Conservation (phyloP, 2,329 filamentous ascomycete species). For the Botrytis porri region DNA sequence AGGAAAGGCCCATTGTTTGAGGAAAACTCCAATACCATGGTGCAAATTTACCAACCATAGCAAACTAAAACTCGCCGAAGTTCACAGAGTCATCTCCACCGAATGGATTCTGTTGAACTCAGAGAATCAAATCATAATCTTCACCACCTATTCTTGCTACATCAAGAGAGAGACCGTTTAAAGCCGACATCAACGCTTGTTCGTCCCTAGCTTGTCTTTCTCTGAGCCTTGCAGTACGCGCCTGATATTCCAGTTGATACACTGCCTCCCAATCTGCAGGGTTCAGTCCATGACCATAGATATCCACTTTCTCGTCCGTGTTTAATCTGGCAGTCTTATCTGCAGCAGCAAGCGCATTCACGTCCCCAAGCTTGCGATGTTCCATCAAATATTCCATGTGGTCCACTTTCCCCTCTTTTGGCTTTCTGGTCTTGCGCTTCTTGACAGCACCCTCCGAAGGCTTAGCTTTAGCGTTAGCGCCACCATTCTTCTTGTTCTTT, state of each 20-base stretch:
- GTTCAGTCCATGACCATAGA: not conserved
- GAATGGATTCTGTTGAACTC: not conserved
- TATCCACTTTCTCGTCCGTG: not conserved
- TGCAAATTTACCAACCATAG: not conserved
- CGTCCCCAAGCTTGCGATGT: not conserved
- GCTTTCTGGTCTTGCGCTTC: not conserved
- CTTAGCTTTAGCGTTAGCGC: not conserved
- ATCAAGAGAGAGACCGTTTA: not conserved
- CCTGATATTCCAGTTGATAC: not conserved
- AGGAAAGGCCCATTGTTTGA: not conserved
- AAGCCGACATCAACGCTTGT: not conserved
- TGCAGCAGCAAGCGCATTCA: not conserved
- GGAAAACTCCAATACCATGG: not conserved
- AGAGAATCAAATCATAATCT: not conserved
- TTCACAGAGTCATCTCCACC: accelerated
- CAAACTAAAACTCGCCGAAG: accelerated
- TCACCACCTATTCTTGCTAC: not conserved
- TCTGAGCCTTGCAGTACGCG: not conserved
- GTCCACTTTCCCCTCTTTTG: not conserved
- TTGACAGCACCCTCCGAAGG: not conserved
- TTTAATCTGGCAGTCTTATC: not conserved
- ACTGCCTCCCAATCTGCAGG: not conserved
- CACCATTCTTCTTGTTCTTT: not conserved
- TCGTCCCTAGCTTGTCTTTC: not conserved
- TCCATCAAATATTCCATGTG: not conserved